phyloP scores from a whole-genome alignment of 2,329 filamentous ascomycete genomes.

The Pseudocercospora pini-densiflorae region DNA sequence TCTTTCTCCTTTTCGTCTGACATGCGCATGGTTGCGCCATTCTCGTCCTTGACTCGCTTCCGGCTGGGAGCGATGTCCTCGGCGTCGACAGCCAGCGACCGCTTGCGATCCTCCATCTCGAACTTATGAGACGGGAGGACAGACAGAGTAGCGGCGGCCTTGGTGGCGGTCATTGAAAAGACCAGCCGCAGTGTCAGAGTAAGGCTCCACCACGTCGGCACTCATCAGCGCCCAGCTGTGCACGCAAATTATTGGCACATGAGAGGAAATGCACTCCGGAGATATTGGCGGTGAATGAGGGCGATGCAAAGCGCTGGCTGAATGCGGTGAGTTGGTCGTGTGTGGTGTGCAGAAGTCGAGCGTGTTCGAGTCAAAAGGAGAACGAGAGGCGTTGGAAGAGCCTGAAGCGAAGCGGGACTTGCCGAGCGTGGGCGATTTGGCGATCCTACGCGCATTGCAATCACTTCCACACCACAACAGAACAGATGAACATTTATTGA shows the following conservation, averaged over 20 bases:
- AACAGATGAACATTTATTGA: neutral
- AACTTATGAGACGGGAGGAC: slow-evolving; percentile 72
- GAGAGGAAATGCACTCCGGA: neutral
- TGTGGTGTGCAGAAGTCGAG: neutral
- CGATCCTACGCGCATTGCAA: neutral
- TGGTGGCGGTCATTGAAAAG: slow-evolving; percentile 35
- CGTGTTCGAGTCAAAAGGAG: slow-evolving; percentile 4
- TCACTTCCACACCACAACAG: neutral
- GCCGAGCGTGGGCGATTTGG: neutral
- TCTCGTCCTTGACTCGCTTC: slow-evolving; percentile 79
- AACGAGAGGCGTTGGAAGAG: neutral
- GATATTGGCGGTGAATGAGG: neutral
- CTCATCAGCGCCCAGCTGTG: slow-evolving; percentile 18
- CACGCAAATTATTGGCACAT: slow-evolving; percentile 1
- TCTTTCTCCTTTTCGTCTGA: slow-evolving; percentile 73
- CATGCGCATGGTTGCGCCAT: slow-evolving; percentile 71
- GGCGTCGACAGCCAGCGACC: slow-evolving; percentile 78
- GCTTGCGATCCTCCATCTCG: slow-evolving; percentile 99
- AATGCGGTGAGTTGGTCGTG: slow-evolving; percentile 7
- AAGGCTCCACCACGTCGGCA: slow-evolving; percentile 6
- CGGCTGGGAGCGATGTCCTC: slow-evolving; percentile 86
- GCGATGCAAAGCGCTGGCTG: neutral
- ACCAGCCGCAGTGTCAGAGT: slow-evolving; percentile 11
- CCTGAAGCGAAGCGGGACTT: slow-evolving; percentile 2
- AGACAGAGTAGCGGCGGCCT: slow-evolving; percentile 41